phyloP scores from a whole-genome alignment of 2,329 filamentous ascomycete genomes.

The Camptophora hylomeconis region DNA sequence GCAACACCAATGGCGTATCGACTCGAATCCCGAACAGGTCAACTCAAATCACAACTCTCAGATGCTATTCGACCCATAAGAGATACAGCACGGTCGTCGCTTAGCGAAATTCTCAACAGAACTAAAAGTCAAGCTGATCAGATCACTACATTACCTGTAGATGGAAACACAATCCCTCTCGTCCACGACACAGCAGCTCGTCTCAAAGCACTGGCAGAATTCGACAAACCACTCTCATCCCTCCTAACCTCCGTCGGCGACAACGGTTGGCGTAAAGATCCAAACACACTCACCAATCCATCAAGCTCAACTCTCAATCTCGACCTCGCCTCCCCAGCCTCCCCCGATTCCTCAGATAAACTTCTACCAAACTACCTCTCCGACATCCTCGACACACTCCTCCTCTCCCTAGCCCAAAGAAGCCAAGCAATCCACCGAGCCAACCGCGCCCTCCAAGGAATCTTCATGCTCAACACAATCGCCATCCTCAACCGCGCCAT shows the following conservation, averaged over 20 bases:
- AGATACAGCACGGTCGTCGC: conserved; percentile 78
- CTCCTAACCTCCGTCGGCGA: conserved; percentile 88
- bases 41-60: conserved; percentile 69
- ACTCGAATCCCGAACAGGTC: conserved; percentile 69
- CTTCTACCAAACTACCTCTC: conserved; percentile 82
- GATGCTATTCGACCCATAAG: conserved; percentile 80
- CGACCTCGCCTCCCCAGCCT: too few relatives aligned
- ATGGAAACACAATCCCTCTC: conserved; percentile 65
- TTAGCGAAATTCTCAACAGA: conserved; percentile 73
- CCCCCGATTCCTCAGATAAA: conserved; percentile 60
- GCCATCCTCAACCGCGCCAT: conserved; percentile 76
- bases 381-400: conserved; percentile 74
- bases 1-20: conserved; percentile 66
- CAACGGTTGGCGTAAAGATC: conserved; percentile 57
- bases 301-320: conserved; percentile 20
- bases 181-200: conserved; percentile 77
- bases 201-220: conserved; percentile 74
- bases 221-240: conserved; percentile 71
- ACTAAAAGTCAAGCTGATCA: conserved; percentile 55
- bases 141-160: conserved; percentile 57
- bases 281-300: conserved; percentile 24
- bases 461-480: conserved; percentile 83
- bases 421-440: conserved; percentile 55
- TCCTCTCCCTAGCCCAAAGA: conserved; percentile 63
- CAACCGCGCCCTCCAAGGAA: conserved; percentile 64